Evolutionary conservation across 2,329 filamentous ascomycete species (phyloP).

Genomic region (Aureobasidium uvarum): DNA sequence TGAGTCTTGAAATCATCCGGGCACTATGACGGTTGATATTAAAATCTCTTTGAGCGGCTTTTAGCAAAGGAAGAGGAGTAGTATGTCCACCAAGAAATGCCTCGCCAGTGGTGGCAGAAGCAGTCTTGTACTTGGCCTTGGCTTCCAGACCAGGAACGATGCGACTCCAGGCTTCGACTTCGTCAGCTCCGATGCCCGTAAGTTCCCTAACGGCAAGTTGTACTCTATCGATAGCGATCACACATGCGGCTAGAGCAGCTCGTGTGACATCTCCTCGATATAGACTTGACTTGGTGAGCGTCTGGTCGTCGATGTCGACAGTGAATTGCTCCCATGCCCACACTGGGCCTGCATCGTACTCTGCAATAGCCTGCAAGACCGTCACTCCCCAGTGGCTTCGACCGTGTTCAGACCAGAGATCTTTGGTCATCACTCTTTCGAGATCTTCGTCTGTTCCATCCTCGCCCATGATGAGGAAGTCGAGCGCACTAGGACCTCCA

Average conservation of each 20-base stretch:
- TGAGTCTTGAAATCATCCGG: conserved; percentile 44
- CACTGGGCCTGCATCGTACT: conserved; percentile 47
- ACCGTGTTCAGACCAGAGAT: conserved; percentile 35
- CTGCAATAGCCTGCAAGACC: conserved; percentile 43
- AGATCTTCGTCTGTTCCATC: conserved; percentile 41
- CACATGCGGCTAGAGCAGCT: conserved; percentile 42
- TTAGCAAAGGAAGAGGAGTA: conserved; percentile 43
- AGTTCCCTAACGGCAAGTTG: conserved; percentile 32
- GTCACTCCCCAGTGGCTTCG: conserved; percentile 46
- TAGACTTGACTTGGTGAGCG: conserved; percentile 45
- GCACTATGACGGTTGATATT: conserved; percentile 40
- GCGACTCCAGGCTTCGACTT: not conserved
- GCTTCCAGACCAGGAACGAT: conserved; percentile 35
- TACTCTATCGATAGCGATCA: conserved; percentile 43
- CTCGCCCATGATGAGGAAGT: conserved; percentile 48
- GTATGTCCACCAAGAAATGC: conserved; percentile 43
- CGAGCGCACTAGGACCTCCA: conserved; percentile 45
- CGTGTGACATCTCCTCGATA: conserved; percentile 44
- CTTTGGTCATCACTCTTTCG: conserved; percentile 35
- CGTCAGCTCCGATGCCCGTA: not conserved
- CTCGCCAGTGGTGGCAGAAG: conserved; percentile 40
- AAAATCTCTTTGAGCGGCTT: conserved; percentile 43
- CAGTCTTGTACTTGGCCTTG: conserved; percentile 33
- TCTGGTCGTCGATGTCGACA: conserved; percentile 43
- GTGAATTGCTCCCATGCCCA: conserved; percentile 48